Base-by-base conservation (phyloP, 2,329 filamentous ascomycete species). In the Sclerotinia trifoliorum region DNA sequence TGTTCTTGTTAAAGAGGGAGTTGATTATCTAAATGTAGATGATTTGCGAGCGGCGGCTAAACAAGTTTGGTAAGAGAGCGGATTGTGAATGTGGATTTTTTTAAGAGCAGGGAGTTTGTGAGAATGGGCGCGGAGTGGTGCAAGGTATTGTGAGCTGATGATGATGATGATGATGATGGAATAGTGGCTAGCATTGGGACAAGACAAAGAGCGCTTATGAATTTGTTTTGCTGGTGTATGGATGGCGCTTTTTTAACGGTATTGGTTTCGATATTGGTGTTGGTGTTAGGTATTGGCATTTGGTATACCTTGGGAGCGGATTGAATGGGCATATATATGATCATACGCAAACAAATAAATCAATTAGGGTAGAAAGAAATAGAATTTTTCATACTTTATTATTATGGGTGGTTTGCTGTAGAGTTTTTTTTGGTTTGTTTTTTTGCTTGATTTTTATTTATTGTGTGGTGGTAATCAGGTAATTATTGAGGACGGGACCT, bases 11-110 rank as follows among this genome's bases (percentile, higher is more conserved):
- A 76, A 80, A n/a, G 84, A 87, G 71, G 86, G 85, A 0, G 84
- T 86, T 5, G 86, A 88, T 74, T 77, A 88, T 56, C 73, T 90
- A 64, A 89, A 88, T 75, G 85, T 85, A 6, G 88, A 90, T 77
- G 85, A 89, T 74, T 75, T 90, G 67, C 78, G 79, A 67, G 83
- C 79, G 11, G 75, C 70, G 5, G 70, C 70, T n/a, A 73, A 65
- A 58, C 52, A 71, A 44, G 66, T 66, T n/a, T 76, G 74, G 74
- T 75, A 8, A 70, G 7, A 32, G 1, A 70, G 7, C 24, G 1
- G 19, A 5, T 42, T 42, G 39, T 15, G 39, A 7, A 42, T 32
- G 17, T 19, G n/a, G 26, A 11, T 39, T 65, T 55, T 46, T 1
- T 13, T 65, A 11, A 29, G 13, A 13, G 15, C 3, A 17, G 7